These are phyloP conservation scores for Petunia secreta DNA, from an alignment of 257 asterid species.

Conservation along the genomic window DNA sequence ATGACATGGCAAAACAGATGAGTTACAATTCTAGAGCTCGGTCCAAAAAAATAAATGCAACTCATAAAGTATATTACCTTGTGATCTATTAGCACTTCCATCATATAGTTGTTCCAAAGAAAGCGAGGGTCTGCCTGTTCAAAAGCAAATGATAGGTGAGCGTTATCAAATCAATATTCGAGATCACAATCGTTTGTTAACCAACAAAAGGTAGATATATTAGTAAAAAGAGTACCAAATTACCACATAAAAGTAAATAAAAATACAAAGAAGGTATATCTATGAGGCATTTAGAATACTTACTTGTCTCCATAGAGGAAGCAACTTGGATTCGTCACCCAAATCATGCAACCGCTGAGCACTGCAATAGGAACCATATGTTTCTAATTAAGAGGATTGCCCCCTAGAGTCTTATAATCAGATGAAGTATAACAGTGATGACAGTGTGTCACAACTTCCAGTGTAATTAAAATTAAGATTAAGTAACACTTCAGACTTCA, in stretches of 20 bases:
- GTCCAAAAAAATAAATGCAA: conserved; percentile 15
- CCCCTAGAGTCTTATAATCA: conserved; percentile 13
- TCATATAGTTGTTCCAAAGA: conserved; percentile 89
- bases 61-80: conserved; percentile 55
- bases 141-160: conserved; percentile 24
- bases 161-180: conserved; percentile 19
- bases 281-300: conserved; percentile 18
- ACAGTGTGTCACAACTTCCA: neutral
- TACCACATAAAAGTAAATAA: conserved; percentile 11
- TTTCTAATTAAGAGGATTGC: conserved; percentile 14
- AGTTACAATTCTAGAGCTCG: conserved; percentile 25
- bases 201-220: conserved; percentile 13
- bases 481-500: neutral
- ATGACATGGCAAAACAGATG: conserved; percentile 35
- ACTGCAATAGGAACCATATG: conserved; percentile 48
- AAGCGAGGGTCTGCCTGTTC: conserved; percentile 92
- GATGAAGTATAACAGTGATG: neutral
- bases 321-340: conserved; percentile 90
- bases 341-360: conserved; percentile 77
- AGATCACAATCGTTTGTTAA: neutral
- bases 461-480: conserved; percentile 14
- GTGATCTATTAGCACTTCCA: conserved; percentile 83
- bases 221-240: conserved; percentile 4
- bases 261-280: neutral
- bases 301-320: conserved; percentile 99